phyloP scores from a whole-genome alignment of 768 basidiomycete species.

The Trametes cubensis region DNA sequence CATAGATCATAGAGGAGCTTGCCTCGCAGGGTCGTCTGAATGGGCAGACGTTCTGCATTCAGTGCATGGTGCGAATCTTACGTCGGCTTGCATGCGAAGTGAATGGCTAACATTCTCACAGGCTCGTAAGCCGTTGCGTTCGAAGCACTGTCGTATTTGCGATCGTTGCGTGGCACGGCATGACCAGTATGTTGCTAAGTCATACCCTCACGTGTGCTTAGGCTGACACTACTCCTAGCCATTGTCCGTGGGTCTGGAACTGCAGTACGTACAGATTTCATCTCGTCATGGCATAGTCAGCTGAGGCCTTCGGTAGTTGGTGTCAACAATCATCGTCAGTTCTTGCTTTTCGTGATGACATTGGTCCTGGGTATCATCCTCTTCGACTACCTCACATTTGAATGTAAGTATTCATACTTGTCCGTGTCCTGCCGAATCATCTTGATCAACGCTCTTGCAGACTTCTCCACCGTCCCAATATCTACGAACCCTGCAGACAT shows the following conservation, averaged over 20 bases:
- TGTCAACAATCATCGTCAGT: slow-evolving; percentile 92
- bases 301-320: slow-evolving; percentile 59
- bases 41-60: slow-evolving; percentile 95
- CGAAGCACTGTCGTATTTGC: slow-evolving; percentile 93
- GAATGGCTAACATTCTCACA: slow-evolving; percentile 28
- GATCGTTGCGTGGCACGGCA: slow-evolving; percentile 87
- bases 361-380: slow-evolving; percentile 78
- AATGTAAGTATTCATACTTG: slow-evolving; percentile 56
- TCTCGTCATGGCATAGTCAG: not conserved
- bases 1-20: slow-evolving; percentile 85
- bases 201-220: not conserved
- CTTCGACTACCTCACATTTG: slow-evolving; percentile 84
- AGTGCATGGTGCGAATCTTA: slow-evolving; percentile 74
- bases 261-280: slow-evolving; percentile 62
- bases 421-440: not conserved
- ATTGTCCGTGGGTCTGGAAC: slow-evolving; percentile 99
- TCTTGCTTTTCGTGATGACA: slow-evolving; percentile 87
- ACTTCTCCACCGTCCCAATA: slow-evolving; percentile 52
- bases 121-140: slow-evolving; percentile 88
- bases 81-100: not conserved
- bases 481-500: slow-evolving; percentile 40
- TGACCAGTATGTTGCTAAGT: slow-evolving; percentile 74
- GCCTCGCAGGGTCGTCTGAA: slow-evolving; percentile 87
- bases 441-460: slow-evolving; percentile 38
- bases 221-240: slow-evolving; percentile 48